Conservation (phyloP, 1,284 basidiomycete species). For the Cryptococcus hybrid region DNA sequence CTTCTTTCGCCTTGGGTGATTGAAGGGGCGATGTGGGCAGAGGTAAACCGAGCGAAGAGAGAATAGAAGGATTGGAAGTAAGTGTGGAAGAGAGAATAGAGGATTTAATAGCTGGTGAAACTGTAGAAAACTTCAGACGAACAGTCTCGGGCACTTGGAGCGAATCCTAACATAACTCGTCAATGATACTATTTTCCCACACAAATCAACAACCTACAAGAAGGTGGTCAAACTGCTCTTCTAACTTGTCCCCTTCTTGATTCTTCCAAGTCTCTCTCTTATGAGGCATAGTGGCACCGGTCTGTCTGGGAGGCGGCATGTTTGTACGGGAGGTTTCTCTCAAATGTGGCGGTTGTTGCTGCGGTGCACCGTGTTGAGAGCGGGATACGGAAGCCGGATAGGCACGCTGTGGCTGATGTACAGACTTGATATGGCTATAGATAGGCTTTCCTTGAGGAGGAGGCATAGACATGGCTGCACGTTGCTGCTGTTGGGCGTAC, state of each 20-base stretch:
- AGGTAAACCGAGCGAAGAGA: constrained; percentile 38
- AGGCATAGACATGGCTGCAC: constrained; percentile 18
- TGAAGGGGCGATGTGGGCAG: constrained; percentile 10
- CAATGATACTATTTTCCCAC: neutral
- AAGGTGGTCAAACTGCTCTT: constrained; percentile 37
- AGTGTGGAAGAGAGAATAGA: constrained; percentile 40
- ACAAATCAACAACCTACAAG: constrained; percentile 23
- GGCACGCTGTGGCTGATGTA: neutral
- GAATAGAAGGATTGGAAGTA: constrained; percentile 38
- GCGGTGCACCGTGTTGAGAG: neutral
- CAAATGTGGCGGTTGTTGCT: neutral
- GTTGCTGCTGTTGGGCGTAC: constrained; percentile 13
- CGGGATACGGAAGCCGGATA: neutral
- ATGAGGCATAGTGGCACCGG: constrained; percentile 8
- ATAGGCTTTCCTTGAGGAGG: constrained; percentile 6
- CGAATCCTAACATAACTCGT: constrained; percentile 26
- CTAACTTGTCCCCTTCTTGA: constrained; percentile 23
- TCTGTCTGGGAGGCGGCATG: constrained; percentile 15
- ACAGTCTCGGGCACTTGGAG: constrained; percentile 42
- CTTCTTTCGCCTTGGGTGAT: constrained; percentile 29
- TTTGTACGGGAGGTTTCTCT: constrained; percentile 19
- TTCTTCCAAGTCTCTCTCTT: neutral
- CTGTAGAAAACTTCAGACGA: constrained; percentile 40
- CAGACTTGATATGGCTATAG: neutral
- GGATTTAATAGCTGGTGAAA: constrained; percentile 40